Evolutionary conservation across 2,329 filamentous ascomycete species (phyloP), one percentile per base, ranked within the genome.

Genomic region (Alternaria ethzedia): DNA sequence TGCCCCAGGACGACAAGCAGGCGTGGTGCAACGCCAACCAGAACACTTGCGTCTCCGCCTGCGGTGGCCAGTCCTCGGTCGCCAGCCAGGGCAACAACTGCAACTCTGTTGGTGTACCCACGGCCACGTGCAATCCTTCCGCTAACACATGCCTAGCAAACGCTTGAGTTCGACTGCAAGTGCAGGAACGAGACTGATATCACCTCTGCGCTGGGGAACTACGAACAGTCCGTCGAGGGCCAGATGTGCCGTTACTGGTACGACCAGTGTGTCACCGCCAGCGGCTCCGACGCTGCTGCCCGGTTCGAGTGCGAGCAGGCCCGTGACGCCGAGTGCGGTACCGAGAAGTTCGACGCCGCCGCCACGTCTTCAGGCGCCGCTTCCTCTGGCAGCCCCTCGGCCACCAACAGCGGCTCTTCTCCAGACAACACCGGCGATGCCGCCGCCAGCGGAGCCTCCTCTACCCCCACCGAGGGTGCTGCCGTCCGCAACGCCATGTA

Each of bases 41-140:
- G 64, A 88, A 88, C 79, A 84, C 84, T 47, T 91, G 89, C 81
- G 86, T 86, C 15, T 75, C 83, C 61, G 83, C 90, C 67, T 91
- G 89, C 80, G 83, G 83, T 65, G 83, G 75, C 61, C 71, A 71
- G 57, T 76, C 84, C 66, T 73, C 74, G 17, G 67, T 78, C n/a
- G 74, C 72, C 32, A 66, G 79, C 82, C 68, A 79, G 75, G 65
- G 71, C 66, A 90, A 90, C 81, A 78, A 73, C 52, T 91, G 89
- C 76, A 82, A 87, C 66, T 47, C 80, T 36, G 89, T 91, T 84
- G 76, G 86, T 80, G n/a, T 10, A 28, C 4, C 5, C 6, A 13
- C 15, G 17, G 6, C 28, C 3, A 17, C 13, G 3, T 28, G 21
- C 20, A 7, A 6, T 10, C 7, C 10, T 15, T 9, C n/a, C 49